These are phyloP conservation scores for Chrysanthemum seticuspe DNA, from an alignment of 129 eudicot species.

Conservation along the genomic window DNA sequence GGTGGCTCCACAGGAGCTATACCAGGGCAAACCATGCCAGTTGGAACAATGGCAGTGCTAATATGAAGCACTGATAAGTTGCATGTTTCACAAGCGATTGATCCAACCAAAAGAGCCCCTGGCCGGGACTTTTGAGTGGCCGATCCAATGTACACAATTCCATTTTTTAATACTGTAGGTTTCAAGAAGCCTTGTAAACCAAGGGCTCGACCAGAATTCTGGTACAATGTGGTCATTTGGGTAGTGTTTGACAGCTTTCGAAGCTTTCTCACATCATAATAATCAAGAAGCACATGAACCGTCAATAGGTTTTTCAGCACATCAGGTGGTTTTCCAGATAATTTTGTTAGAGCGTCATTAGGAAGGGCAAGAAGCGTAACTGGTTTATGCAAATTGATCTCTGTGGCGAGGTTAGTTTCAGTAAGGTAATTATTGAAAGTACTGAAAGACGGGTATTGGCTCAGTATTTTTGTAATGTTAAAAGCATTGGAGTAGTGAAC, in stretches of 20 bases:
- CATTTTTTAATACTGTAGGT: conserved; percentile 24
- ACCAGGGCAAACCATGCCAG: conserved; percentile 28
- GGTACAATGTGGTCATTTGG: conserved; percentile 43
- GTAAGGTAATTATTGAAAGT: conserved; percentile 50
- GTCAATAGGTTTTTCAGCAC: conserved; percentile 34
- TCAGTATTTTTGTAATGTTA: conserved; percentile 44
- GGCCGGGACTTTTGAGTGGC: conserved; percentile 34
- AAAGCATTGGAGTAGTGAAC: conserved; percentile 32
- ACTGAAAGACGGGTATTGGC: conserved; percentile 42
- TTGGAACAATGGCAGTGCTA: conserved; percentile 36
- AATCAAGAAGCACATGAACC: conserved; percentile 57
- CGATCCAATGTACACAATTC: conserved; percentile 33
- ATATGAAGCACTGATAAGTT: conserved; percentile 49
- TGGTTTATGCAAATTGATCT: conserved; percentile 44
- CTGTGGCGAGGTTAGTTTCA: conserved; percentile 43
- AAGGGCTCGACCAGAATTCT: conserved; percentile 38
- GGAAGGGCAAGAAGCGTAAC: conserved; percentile 50
- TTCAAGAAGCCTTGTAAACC: conserved; percentile 45
- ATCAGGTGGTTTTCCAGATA: conserved; percentile 31
- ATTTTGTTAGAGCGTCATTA: conserved; percentile 28
- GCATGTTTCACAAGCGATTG: conserved; percentile 38
- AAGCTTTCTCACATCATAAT: conserved; percentile 41
- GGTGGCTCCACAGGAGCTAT: conserved; percentile 8
- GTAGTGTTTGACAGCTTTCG: conserved; percentile 11
- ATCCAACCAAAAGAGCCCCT: conserved; percentile 36